Conservation (phyloP, 2,329 filamentous ascomycete genomes). For the Ophiostoma ips region DNA sequence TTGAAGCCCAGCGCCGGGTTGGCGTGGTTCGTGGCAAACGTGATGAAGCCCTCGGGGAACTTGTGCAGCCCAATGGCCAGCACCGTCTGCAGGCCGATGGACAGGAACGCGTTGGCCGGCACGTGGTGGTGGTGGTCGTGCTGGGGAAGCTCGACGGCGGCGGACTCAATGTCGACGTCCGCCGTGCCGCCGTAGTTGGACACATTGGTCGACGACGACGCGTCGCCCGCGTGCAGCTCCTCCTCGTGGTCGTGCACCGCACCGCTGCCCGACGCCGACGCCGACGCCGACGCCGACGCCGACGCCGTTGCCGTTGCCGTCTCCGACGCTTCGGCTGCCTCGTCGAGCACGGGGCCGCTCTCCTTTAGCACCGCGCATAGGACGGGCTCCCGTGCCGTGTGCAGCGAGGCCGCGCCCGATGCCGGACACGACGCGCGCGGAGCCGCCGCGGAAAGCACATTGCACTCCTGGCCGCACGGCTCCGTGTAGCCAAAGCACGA, state of each 20-base stretch:
- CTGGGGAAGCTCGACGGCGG: not conserved
- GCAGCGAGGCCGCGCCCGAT: too few relatives aligned
- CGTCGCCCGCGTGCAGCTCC: constrained; percentile 18
- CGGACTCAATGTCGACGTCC: not conserved
- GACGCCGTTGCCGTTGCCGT: too few relatives aligned
- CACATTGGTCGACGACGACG: not conserved
- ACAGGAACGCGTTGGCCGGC: constrained; percentile 81
- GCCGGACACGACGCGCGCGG: too few relatives aligned
- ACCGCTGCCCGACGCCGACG: too few relatives aligned
- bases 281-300: too few relatives aligned
- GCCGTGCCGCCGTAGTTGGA: not conserved
- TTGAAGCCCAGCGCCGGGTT: constrained; percentile 78
- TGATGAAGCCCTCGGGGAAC: constrained; percentile 76
- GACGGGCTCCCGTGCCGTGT: too few relatives aligned
- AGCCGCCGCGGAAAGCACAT: too few relatives aligned
- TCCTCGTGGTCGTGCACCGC: constrained; percentile 17
- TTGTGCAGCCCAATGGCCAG: constrained; percentile 95
- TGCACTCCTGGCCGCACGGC: constrained; percentile 52
- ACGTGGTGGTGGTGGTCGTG: constrained; percentile 77
- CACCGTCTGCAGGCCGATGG: constrained; percentile 89
- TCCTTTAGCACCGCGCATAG: too few relatives aligned
- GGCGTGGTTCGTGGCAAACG: constrained; percentile 93
- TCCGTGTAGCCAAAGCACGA: constrained; percentile 52
- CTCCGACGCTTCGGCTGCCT: too few relatives aligned
- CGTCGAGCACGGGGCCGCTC: too few relatives aligned